Percentiles rank a stretch among this genome's conserved stretches.
Conservation (phyloP, 805 yeast genomes). For the Tetrapisispora phaffii region DNA sequence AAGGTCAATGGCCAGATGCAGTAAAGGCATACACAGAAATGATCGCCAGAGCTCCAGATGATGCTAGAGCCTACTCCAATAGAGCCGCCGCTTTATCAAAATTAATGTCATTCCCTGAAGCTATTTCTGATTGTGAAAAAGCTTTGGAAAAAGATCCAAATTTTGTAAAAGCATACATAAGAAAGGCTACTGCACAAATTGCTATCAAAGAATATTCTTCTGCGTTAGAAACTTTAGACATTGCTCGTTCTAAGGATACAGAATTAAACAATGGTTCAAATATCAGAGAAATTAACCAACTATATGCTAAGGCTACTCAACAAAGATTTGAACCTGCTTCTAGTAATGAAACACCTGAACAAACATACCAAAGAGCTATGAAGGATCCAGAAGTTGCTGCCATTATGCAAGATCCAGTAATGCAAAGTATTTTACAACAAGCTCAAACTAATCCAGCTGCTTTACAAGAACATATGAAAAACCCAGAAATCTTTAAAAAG, state of each 20-base stretch:
- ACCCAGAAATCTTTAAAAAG: slow-evolving; percentile 85
- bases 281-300: slow-evolving; percentile 68
- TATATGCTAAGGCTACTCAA: slow-evolving; percentile 64
- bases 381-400: slow-evolving; percentile 90
- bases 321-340: slow-evolving; percentile 75
- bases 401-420: slow-evolving; percentile 86
- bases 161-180: slow-evolving; percentile 88
- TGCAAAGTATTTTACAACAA: slow-evolving; percentile 90
- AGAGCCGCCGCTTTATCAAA: slow-evolving; percentile 96
- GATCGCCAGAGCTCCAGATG: slow-evolving; percentile 93
- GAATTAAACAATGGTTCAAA: slow-evolving; percentile 52
- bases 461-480: slow-evolving; percentile 92
- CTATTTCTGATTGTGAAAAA: slow-evolving; percentile 78
- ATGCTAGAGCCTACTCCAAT: slow-evolving; percentile 93
- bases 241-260: slow-evolving; percentile 66
- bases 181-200: slow-evolving; percentile 91
- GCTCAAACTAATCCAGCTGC: slow-evolving; percentile 96
- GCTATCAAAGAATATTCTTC: slow-evolving; percentile 80
- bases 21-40: slow-evolving; percentile 92
- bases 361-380: slow-evolving; percentile 81
- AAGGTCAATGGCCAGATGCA: slow-evolving; percentile 94
- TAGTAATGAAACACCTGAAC: slow-evolving; percentile 81
- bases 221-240: slow-evolving; percentile 71
- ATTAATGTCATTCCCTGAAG: slow-evolving; percentile 95
- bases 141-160: slow-evolving; percentile 84